Evolutionary conservation across 495 filamentous ascomycete genomes (phyloP).

Genomic region (Hypoxylon rickii): DNA sequence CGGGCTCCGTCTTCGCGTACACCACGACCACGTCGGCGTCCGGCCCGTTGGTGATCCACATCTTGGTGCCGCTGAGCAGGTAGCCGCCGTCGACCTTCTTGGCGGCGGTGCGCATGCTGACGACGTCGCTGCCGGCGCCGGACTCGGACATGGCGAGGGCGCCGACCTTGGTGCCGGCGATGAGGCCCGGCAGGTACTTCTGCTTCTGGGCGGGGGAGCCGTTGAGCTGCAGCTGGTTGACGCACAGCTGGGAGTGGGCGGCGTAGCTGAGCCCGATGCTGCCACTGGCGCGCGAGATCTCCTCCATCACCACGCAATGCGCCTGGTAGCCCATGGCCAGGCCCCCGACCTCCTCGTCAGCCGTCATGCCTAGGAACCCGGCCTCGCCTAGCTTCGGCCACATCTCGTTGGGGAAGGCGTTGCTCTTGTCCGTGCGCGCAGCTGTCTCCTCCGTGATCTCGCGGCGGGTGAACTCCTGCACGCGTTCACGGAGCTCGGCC

Average conservation of each 20-base stretch:
- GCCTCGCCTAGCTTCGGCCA: constrained; percentile 93
- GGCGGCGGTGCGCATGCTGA: constrained; percentile 89
- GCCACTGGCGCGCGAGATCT: constrained; percentile 67
- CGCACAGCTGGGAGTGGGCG: constrained; percentile 93
- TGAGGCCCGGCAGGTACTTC: constrained; percentile 77
- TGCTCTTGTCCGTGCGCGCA: constrained; percentile 75
- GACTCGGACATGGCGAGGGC: constrained; percentile 96
- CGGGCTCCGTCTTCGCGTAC: constrained; percentile 91
- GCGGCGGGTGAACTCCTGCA: constrained; percentile 88
- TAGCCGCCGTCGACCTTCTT: constrained; percentile 83
- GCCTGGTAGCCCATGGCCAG: constrained; percentile 95
- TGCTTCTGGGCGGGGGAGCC: constrained; percentile 78
- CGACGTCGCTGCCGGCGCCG: constrained; percentile 88
- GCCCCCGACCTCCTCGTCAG: constrained; percentile 91
- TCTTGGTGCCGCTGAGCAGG: constrained; percentile 88
- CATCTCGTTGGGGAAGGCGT: constrained; percentile 89
- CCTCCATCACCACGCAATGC: constrained; percentile 95
- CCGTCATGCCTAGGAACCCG: constrained; percentile 90
- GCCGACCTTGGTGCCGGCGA: constrained; percentile 81
- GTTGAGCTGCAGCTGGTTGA: constrained; percentile 95
- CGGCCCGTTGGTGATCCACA: constrained; percentile 99
- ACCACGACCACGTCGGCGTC: constrained; percentile 89
- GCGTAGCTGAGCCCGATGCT: constrained; percentile 92
- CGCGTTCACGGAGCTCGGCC: constrained; percentile 81
- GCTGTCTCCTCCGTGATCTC: constrained; percentile 87